A percentile compares a stretch with the other conserved stretches of the same genome.
These are phyloP conservation scores for Cryptococcus sp. DNA, from an alignment of 1,284 basidiomycete species.

Conservation along the genomic window DNA sequence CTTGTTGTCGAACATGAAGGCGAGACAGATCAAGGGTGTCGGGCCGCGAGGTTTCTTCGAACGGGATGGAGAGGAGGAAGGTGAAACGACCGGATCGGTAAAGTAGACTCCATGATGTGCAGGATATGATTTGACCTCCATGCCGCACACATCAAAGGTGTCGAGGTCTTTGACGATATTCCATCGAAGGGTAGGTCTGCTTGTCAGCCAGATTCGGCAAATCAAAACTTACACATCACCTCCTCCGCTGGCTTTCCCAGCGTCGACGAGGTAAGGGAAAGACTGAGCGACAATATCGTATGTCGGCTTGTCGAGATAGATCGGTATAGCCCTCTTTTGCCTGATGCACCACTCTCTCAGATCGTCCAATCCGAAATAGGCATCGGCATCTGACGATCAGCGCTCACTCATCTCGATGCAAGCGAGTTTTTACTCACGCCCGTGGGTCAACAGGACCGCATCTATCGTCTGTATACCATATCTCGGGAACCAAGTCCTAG, in stretches of 20 bases:
- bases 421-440: constrained; percentile 30
- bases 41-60: background rate
- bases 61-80: too few species aligned
- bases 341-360: constrained; percentile 43
- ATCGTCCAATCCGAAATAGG: constrained; percentile 39
- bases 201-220: background rate
- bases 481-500: constrained; percentile 39
- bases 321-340: constrained; percentile 35
- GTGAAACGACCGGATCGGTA: constrained; percentile 5
- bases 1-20: constrained; percentile 28
- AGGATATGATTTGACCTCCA: constrained; percentile 32
- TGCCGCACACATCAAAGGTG: constrained; percentile 34
- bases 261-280: constrained; percentile 47
- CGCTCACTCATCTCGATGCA: background rate
- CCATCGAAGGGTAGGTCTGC: constrained; percentile 32
- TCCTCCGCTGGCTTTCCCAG: constrained; percentile 45
- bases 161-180: constrained; percentile 36
- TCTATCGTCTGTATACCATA: constrained; percentile 46
- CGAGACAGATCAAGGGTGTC: constrained; percentile 29
- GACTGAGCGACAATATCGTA: constrained; percentile 35
- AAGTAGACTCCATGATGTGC: constrained; percentile 15
- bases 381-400: constrained; percentile 35
- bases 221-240: constrained; percentile 40
- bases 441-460: constrained; percentile 48
- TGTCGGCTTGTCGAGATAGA: constrained; percentile 39